Evolutionary conservation across 192 early-diverging fungal genomes (phyloP).

Genomic region (Gryganskiella cystojenkinii): DNA sequence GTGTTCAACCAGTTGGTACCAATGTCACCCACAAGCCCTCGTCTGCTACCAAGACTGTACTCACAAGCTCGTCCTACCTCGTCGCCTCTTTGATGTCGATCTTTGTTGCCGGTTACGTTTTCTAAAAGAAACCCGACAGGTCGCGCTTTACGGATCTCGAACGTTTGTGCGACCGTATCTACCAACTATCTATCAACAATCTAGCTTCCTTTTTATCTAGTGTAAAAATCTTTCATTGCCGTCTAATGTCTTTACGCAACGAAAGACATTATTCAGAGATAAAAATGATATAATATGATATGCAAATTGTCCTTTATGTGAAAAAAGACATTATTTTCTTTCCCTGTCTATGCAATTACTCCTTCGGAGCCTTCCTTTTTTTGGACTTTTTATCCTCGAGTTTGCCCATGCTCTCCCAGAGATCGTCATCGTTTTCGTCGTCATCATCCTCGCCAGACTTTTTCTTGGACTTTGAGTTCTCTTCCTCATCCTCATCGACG

Average conservation of each 20-base stretch:
- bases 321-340: not conserved
- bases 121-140: too few species aligned
- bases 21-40: not conserved
- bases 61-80: not conserved
- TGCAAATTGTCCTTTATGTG: not conserved
- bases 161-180: not conserved
- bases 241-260: not conserved
- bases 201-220: not conserved
- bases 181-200: not conserved
- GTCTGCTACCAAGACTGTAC: too few species aligned
- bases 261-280: not conserved
- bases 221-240: too few species aligned
- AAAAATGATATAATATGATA: not conserved
- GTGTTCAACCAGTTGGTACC: not conserved
- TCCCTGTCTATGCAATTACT: constrained; percentile 11
- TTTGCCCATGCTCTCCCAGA: constrained; percentile 53
- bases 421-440: constrained; percentile 42
- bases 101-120: not conserved
- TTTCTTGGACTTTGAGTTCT: constrained; percentile 5
- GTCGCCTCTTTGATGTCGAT: not conserved
- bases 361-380: constrained; percentile 35
- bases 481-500: constrained; percentile 31
- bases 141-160: too few species aligned
- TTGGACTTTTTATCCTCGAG: constrained; percentile 37
- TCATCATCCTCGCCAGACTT: not conserved